A percentile compares a stretch with the other conserved stretches of the same genome.
Conservation (phyloP, 768 basidiomycete species). For the Calvatia gigantea region DNA sequence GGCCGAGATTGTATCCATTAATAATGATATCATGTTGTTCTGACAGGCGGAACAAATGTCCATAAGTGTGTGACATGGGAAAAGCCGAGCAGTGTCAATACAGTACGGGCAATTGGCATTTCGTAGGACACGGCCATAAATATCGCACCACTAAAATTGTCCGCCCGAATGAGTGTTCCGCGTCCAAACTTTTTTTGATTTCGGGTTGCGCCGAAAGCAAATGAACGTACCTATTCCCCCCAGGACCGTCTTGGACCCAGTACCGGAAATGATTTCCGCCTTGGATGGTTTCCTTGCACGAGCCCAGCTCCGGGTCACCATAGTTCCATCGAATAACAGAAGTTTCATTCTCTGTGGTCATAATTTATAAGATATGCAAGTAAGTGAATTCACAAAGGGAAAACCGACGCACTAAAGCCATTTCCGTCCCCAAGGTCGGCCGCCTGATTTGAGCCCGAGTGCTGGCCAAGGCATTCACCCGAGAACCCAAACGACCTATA, state of each 20-base stretch:
- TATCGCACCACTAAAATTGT: constrained; percentile 52
- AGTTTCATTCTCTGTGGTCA: constrained; percentile 66
- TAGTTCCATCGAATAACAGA: constrained; percentile 86
- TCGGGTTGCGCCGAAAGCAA: neutral
- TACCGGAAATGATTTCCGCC: constrained; percentile 90
- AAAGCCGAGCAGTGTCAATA: constrained; percentile 1
- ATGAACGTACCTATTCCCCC: constrained; percentile 50
- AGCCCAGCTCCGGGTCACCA: constrained; percentile 73
- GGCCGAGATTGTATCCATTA: constrained; percentile 81
- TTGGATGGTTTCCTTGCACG: constrained; percentile 80
- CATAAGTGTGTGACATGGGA: constrained; percentile 3
- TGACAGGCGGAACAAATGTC: constrained; percentile 17
- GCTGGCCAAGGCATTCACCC: constrained; percentile 83
- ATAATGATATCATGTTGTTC: constrained; percentile 67
- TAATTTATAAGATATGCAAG: neutral
- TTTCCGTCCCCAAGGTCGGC: constrained; percentile 85
- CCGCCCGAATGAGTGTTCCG: neutral
- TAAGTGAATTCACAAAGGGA: neutral
- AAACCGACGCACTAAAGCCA: constrained; percentile 51
- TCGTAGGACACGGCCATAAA: constrained; percentile 80
- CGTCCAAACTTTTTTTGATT: no score
- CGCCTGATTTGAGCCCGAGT: constrained; percentile 60
- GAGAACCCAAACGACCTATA: constrained; percentile 67
- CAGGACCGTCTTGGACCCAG: constrained; percentile 74
- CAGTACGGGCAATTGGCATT: constrained; percentile 53